Evolutionary conservation across 164 flowering plant species (phyloP).

Genomic region (Paratinospora sagittata): DNA sequence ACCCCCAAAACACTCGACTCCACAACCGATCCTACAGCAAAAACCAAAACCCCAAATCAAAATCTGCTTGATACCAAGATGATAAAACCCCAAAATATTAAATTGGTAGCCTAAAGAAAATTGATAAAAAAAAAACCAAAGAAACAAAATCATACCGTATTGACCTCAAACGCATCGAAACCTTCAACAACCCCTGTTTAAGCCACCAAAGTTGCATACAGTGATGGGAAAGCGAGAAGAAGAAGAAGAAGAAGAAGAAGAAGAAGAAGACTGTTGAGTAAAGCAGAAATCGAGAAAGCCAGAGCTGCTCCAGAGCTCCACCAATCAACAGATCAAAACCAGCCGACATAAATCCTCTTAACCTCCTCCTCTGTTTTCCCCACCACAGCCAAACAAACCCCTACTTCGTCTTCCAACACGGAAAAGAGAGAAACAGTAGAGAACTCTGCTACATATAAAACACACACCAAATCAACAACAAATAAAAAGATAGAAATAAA

Average conservation of each 20-base stretch:
- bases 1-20: conserved; percentile 61
- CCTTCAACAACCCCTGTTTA: conserved; percentile 25
- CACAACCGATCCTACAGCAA: conserved; percentile 91
- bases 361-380: conserved; percentile 2
- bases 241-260: conserved; percentile 8
- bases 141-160: conserved; percentile 40
- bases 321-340: conserved; percentile 45
- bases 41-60: conserved; percentile 2
- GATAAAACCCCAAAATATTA: conserved; percentile 1
- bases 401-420: background rate
- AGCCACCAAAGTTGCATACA: conserved; percentile 43
- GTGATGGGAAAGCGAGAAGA: conserved; percentile 14
- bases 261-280: background rate
- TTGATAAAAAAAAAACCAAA: background rate
- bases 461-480: background rate
- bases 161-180: conserved; percentile 91
- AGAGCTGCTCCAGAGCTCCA: conserved; percentile 53
- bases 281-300: conserved; percentile 16
- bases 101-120: conserved; percentile 1
- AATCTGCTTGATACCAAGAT: conserved; percentile 4
- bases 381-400: background rate
- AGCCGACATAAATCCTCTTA: conserved; percentile 69
- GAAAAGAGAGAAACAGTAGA: conserved; percentile 18
- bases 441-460: conserved; percentile 10
- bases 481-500: background rate